Evolutionary conservation across 352 stramenopile genomes (phyloP).

Genomic region (Pythium scleroteichum): DNA sequence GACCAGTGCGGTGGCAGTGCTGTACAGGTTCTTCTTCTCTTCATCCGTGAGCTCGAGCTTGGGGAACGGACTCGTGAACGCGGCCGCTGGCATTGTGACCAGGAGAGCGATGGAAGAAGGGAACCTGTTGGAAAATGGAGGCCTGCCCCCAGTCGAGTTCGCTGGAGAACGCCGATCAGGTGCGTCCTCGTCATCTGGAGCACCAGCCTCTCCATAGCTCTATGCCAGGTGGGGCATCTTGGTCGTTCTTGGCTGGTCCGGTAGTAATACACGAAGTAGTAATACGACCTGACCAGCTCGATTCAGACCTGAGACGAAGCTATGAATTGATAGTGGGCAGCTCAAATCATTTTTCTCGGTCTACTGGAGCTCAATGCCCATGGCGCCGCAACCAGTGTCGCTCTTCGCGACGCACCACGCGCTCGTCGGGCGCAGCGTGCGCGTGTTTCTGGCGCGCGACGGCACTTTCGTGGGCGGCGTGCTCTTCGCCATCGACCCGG

Average conservation of each 20-base stretch:
- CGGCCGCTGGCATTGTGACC: neutral
- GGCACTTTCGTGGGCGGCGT: conserved; percentile 39
- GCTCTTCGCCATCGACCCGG: conserved; percentile 58
- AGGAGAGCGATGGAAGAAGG: neutral
- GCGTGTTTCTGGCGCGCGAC: conserved; percentile 38
- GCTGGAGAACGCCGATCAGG: no score
- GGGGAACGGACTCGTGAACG: conserved; percentile 49
- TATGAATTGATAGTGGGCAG: no score
- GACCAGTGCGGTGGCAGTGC: conserved; percentile 44
- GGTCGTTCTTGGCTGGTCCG: no score
- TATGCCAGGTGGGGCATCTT: neutral
- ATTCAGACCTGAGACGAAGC: no score
- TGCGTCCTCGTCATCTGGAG: no score
- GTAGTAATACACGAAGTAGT: no score
- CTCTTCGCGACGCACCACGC: conserved; percentile 28
- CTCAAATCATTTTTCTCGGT: no score
- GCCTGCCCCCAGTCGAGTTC: no score
- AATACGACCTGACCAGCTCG: no score
- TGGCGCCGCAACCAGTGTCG: no score
- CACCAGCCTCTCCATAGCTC: neutral
- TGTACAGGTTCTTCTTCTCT: conserved; percentile 48
- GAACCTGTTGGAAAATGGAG: neutral
- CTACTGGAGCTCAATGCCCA: no score
- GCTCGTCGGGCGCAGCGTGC: conserved; percentile 40
- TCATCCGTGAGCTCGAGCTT: conserved; percentile 40